A percentile compares a stretch with the other conserved stretches of the same genome.
These are phyloP conservation scores for Albatrellus ellisii DNA, from an alignment of 768 basidiomycete genomes.

Conservation along the genomic window DNA sequence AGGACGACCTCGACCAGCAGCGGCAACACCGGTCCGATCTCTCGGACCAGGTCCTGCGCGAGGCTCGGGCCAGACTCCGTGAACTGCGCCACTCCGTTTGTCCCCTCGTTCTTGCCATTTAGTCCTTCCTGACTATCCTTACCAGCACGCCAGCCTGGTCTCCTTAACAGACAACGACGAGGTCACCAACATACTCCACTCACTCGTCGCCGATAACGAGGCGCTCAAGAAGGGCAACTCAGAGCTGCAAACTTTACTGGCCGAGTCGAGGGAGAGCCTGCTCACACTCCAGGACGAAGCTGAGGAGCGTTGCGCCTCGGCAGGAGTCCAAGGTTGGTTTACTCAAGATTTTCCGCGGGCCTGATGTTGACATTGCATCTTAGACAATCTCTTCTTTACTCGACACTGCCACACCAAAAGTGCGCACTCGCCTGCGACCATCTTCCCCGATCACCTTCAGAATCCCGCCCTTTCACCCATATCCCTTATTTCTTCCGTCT, in stretches of 20 bases:
- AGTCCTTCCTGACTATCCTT: background rate
- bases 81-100: constrained; percentile 46
- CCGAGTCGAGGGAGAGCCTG: constrained; percentile 68
- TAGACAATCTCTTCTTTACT: constrained; percentile 5
- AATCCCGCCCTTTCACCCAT: too few species aligned
- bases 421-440: background rate
- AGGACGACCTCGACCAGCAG: constrained; percentile 48
- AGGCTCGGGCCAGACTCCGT: constrained; percentile 51
- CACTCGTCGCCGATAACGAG: constrained; percentile 81
- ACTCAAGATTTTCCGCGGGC: too few species aligned
- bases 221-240: constrained; percentile 67
- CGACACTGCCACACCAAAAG: constrained; percentile 1
- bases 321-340: constrained; percentile 14
- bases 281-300: constrained; percentile 58
- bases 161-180: constrained; percentile 38
- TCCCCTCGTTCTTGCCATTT: constrained; percentile 5
- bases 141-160: constrained; percentile 25
- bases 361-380: too few species aligned
- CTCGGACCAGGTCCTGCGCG: constrained; percentile 53
- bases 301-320: constrained; percentile 44
- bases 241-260: constrained; percentile 62
- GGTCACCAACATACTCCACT: constrained; percentile 59
- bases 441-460: too few species aligned
- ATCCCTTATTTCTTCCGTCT: constrained; percentile 11
- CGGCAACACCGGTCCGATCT: constrained; percentile 47